Evolutionary conservation across 1,284 basidiomycete genomes (phyloP).

Genomic region (Papiliotrema terrestris): DNA sequence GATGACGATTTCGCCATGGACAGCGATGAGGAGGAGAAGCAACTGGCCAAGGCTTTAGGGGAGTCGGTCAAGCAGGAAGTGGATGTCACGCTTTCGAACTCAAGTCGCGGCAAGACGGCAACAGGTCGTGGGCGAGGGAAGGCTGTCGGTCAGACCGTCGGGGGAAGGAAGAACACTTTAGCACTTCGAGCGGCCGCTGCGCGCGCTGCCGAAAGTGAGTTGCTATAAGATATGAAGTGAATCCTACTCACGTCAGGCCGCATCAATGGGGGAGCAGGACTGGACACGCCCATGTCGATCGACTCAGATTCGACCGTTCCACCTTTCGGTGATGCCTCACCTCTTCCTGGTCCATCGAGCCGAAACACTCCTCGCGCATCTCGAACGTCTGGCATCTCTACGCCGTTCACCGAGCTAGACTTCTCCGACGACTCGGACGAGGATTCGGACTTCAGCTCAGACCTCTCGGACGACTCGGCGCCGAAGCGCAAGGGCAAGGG

Average conservation of each 20-base stretch:
- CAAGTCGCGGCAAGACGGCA: background rate
- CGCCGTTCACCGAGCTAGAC: background rate
- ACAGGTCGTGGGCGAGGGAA: background rate
- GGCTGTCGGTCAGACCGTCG: conserved; percentile 3
- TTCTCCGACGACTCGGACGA: background rate
- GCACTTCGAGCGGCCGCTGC: conserved; percentile 10
- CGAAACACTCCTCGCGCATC: background rate
- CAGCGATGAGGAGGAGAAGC: conserved; percentile 27
- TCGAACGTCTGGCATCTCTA: background rate
- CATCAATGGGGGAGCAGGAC: background rate
- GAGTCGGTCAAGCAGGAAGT: conserved; percentile 3
- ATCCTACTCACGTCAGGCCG: background rate
- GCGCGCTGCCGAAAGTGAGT: conserved; percentile 22
- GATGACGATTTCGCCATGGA: conserved; percentile 25
- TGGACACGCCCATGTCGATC: background rate
- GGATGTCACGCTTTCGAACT: background rate
- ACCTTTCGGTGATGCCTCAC: background rate
- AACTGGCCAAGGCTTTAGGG: conserved; percentile 18
- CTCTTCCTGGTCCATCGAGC: background rate
- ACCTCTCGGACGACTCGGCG: background rate
- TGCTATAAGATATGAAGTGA: too few species aligned
- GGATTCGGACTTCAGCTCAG: background rate
- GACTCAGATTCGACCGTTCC: background rate
- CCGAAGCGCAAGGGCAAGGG: conserved; percentile 2
- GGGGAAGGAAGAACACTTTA: conserved; percentile 8